Conservation (phyloP, 176 grass and related monocot species). For the Ensete glaucum region DNA sequence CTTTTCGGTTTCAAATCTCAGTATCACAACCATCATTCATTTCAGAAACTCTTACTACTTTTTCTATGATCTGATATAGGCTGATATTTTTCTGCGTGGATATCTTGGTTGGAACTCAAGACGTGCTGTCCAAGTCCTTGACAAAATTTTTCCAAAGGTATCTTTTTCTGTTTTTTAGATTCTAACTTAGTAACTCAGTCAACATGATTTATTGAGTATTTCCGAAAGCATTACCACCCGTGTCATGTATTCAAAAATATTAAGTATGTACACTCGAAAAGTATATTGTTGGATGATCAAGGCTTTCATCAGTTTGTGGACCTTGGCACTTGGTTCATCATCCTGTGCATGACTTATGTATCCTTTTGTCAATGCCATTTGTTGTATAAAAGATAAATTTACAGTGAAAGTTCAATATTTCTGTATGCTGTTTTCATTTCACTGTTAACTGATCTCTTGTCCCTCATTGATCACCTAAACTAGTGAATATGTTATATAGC, state of each 20-base stretch:
- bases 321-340: neutral
- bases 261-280: neutral
- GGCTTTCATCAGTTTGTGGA: neutral
- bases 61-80: conserved; percentile 27
- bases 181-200: neutral
- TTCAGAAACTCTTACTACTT: too few species aligned
- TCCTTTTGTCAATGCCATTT: neutral
- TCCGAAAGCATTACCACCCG: neutral
- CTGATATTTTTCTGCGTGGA: conserved; percentile 78
- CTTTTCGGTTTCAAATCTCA: neutral
- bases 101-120: conserved; percentile 83
- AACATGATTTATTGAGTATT: neutral
- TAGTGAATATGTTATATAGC: neutral
- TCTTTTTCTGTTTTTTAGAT: neutral
- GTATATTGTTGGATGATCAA: neutral
- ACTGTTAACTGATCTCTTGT: too few species aligned
- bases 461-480: too few species aligned
- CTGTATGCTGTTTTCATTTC: too few species aligned
- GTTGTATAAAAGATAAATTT: neutral
- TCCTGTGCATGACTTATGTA: neutral
- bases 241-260: neutral
- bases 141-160: conserved; percentile 83
- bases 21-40: neutral
- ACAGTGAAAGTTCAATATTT: too few species aligned
- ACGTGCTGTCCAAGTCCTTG: conserved; percentile 63